Base-by-base conservation (phyloP, 352 stramenopile genomes). In the Bremia lactucae region DNA sequence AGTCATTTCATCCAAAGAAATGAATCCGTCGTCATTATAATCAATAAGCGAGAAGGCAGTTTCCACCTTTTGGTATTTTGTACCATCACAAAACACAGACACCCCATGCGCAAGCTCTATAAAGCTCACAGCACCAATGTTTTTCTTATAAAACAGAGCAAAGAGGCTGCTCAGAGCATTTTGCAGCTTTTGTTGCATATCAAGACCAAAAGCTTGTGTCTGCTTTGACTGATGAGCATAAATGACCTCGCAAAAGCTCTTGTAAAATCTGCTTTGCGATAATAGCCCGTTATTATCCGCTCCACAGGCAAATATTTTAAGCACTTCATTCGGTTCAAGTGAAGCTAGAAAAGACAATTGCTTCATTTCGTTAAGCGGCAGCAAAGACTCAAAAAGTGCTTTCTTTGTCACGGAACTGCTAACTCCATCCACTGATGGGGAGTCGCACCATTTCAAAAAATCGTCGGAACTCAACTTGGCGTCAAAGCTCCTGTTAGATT, bases 11-110 rank as follows among this genome's bases (percentile, higher is more conserved):
- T 87, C 72, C 9, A 87, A 31, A 2, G 80, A 91, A 31, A 95
- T 92, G 42, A 83, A 90, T 0, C 81, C 79, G 48, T 95, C 84
- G 21, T 76, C 77, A 49, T 95, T 90, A 39, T 89, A 87, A 46
- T 95, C 84, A 46, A 93, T 90, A 1, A 95, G 49, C 7, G 67
- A 66, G 35, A 95, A 95, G 7, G 80, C 83, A 6, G 80, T 75
- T 22, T 86, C 61, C 15, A 92, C 71, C 44, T 93, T 93, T 31
- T 95, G 79, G 21, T 89, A 61, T 45, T 91, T 86, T 6, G 80
- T 91, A 20, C 83, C 83, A 3, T 67, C 78, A 22, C 76, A 92
- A 7, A 95, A 54, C 16, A 94, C 69, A 2, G 77, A 90, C 11
- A 95, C 36, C 2, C 83, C 83, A 15, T 72, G 87, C 5, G 72